A percentile compares a stretch with the other conserved stretches of the same genome.
Evolutionary conservation across 73 alveolate genomes (phyloP).

Genomic region (Paramecium primaurelia): DNA sequence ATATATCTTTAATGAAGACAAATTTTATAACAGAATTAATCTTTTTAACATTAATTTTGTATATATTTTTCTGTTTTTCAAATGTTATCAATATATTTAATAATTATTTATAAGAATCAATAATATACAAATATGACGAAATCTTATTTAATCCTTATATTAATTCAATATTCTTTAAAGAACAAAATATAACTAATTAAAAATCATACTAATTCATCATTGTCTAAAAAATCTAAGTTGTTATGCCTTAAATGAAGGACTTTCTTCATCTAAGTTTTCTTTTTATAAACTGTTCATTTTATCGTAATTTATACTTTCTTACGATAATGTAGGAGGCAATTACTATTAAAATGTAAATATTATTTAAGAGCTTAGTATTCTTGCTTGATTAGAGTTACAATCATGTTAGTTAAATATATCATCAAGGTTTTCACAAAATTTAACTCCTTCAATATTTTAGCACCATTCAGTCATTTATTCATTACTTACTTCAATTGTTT

Average conservation of each 20-base stretch:
- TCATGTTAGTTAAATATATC: background rate
- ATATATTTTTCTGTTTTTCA: no score
- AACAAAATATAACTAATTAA: background rate
- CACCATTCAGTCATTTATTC: background rate
- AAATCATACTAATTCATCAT: background rate
- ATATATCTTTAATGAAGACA: no score
- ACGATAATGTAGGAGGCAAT: background rate
- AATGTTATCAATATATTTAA: no score
- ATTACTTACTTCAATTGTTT: background rate
- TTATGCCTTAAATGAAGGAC: background rate
- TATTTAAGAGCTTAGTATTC: background rate
- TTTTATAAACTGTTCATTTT: background rate
- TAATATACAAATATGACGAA: no score
- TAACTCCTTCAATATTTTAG: background rate
- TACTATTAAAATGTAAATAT: background rate
- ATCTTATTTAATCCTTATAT: background rate
- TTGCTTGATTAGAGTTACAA: background rate
- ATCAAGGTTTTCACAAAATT: background rate
- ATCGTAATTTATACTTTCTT: background rate
- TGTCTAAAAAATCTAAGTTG: background rate
- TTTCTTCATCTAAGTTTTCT: background rate
- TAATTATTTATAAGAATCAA: no score
- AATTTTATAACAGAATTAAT: no score
- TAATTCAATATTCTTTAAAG: background rate
- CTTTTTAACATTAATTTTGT: no score